phyloP scores from a whole-genome alignment of 345 rosid species.

The Hibiscus trionum region DNA sequence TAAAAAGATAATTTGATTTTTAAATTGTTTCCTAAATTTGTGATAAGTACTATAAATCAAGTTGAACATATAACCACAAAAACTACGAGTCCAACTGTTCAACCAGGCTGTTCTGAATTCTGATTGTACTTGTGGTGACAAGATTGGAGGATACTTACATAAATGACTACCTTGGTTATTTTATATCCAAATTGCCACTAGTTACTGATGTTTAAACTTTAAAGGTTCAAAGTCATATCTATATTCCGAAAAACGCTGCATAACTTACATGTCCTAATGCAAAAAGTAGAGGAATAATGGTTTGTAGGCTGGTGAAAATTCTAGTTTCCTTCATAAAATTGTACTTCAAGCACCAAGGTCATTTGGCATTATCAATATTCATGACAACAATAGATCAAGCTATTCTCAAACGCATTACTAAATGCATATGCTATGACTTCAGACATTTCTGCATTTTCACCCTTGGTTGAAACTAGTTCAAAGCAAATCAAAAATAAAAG shows the following conservation, averaged over 20 bases:
- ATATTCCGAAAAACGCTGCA: neutral
- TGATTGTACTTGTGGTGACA: neutral
- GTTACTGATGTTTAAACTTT: neutral
- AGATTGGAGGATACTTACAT: neutral
- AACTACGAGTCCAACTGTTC: neutral
- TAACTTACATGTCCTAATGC: neutral
- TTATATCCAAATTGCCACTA: neutral
- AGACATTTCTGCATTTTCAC: neutral
- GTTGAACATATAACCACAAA: neutral
- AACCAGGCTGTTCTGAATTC: neutral
- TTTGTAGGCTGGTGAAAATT: neutral
- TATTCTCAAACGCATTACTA: neutral
- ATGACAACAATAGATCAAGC: slow-evolving; percentile 1
- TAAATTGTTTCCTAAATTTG: neutral
- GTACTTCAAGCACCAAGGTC: neutral
- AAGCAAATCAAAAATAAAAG: neutral
- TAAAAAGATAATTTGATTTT: neutral
- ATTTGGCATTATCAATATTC: neutral
- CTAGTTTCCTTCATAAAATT: neutral
- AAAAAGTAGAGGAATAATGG: neutral
- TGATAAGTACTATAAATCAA: neutral
- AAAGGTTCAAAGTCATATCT: neutral
- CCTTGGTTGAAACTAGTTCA: neutral
- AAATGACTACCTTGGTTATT: neutral
- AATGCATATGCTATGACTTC: neutral